Percentiles rank a stretch among this genome's conserved stretches.
These are phyloP conservation scores for Fistulinella prunicolor DNA, from an alignment of 768 basidiomycete species.

Conservation along the genomic window DNA sequence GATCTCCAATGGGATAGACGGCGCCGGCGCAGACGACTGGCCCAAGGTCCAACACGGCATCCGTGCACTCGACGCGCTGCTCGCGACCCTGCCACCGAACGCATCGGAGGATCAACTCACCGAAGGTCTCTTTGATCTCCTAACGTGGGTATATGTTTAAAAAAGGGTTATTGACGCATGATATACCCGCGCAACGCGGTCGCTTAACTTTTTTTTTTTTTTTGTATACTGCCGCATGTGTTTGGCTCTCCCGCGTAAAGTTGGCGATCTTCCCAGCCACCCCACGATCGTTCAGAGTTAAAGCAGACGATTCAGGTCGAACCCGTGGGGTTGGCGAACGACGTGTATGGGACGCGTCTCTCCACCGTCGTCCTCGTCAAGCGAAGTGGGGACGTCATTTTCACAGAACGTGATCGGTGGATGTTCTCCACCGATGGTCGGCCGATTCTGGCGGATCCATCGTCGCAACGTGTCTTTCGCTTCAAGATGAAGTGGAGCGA, in stretches of 20 bases:
- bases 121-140: slow-evolving; percentile 58
- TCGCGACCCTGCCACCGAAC: slow-evolving; percentile 36
- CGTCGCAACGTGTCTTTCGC: slow-evolving; percentile 49
- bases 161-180: too few relatives aligned
- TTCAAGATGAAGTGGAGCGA: slow-evolving; percentile 36
- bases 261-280: slow-evolving; percentile 36
- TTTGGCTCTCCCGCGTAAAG: slow-evolving; percentile 6
- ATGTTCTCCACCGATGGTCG: slow-evolving; percentile 38
- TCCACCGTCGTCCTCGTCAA: slow-evolving; percentile 69
- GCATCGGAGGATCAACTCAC: slow-evolving; percentile 51
- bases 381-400: slow-evolving; percentile 56
- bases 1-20: slow-evolving; percentile 75
- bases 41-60: slow-evolving; percentile 69
- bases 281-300: slow-evolving; percentile 51
- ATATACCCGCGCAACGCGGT: too few relatives aligned
- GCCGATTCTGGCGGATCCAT: slow-evolving; percentile 37
- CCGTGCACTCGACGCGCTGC: slow-evolving; percentile 41
- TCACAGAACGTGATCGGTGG: slow-evolving; percentile 75
- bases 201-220: slow-evolving; percentile 1
- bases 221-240: not conserved
- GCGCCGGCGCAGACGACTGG: slow-evolving; percentile 59
- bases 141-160: slow-evolving; percentile 72
- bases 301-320: slow-evolving; percentile 61
- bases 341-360: slow-evolving; percentile 65
- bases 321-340: slow-evolving; percentile 37